Evolutionary conservation across 1,284 basidiomycete species (phyloP).

Genomic region (Moniliophthora roreri): DNA sequence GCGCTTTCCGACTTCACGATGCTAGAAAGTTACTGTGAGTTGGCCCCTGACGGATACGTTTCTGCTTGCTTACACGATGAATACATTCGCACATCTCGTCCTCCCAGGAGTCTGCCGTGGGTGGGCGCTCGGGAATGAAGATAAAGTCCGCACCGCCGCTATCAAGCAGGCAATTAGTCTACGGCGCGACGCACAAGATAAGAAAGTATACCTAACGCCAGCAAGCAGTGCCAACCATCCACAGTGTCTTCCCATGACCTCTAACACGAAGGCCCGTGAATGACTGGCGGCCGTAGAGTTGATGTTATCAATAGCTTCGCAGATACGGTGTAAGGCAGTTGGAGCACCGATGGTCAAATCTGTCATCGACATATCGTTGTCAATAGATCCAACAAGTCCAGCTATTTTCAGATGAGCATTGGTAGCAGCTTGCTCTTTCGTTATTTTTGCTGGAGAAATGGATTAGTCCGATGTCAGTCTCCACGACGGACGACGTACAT

Average conservation of each 20-base stretch:
- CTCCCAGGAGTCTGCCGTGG: conserved; percentile 81
- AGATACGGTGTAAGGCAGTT: conserved; percentile 94
- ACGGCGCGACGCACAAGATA: not conserved
- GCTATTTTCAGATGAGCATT: conserved; percentile 93
- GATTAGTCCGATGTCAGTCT: too few species aligned
- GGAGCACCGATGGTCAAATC: conserved; percentile 96
- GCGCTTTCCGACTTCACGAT: conserved; percentile 90
- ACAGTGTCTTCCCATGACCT: conserved; percentile 99
- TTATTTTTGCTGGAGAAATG: conserved; percentile 71
- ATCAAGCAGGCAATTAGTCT: conserved; percentile 14
- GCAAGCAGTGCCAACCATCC: conserved; percentile 97
- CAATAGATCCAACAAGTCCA: conserved; percentile 96
- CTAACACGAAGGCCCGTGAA: conserved; percentile 96
- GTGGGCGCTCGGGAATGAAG: conserved; percentile 95
- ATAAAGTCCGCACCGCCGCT: conserved; percentile 96
- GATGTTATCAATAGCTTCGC: conserved; percentile 97
- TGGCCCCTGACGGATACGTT: not conserved
- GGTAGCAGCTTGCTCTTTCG: conserved; percentile 64
- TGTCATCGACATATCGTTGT: conserved; percentile 99
- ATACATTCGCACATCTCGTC: conserved; percentile 91
- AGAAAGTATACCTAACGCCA: conserved; percentile 69
- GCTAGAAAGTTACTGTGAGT: conserved; percentile 45
- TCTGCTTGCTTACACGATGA: conserved; percentile 53
- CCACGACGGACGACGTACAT: conserved; percentile 46
- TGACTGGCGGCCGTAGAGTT: conserved; percentile 96